Conservation (phyloP, 2,329 filamentous ascomycete genomes). For the Zasmidium cellare region DNA sequence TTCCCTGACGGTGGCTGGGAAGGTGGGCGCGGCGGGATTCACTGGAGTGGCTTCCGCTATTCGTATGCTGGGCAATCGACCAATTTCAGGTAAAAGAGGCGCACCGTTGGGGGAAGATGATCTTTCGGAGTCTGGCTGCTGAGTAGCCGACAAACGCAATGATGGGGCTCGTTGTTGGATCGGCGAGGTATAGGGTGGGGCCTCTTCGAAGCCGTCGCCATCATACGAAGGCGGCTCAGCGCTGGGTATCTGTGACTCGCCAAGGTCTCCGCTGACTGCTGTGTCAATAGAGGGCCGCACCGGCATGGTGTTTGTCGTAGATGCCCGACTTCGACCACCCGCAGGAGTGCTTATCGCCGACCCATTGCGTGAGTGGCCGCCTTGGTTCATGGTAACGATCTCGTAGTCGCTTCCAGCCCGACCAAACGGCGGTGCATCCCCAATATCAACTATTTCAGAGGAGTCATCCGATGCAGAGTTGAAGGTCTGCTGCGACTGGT, state of each 20-base stretch:
- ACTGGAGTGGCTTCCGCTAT: constrained; percentile 41
- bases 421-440: constrained; percentile 32
- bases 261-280: constrained; percentile 27
- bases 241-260: constrained; percentile 30
- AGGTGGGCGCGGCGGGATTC: constrained; percentile 19
- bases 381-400: constrained; percentile 40
- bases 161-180: constrained; percentile 21
- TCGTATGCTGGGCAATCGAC: constrained; percentile 45
- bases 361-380: constrained; percentile 35
- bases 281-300: constrained; percentile 32
- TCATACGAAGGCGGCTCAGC: constrained; percentile 38
- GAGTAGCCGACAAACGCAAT: constrained; percentile 11
- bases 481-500: constrained; percentile 37
- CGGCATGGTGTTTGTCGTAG: constrained; percentile 23
- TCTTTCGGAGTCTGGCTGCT: constrained; percentile 4
- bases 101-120: constrained; percentile 16
- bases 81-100: constrained; percentile 39
- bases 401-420: constrained; percentile 43
- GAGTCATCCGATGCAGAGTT: constrained; percentile 40
- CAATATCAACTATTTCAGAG: constrained; percentile 24
- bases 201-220: constrained; percentile 42
- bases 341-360: constrained; percentile 21
- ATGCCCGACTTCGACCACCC: constrained; percentile 30
- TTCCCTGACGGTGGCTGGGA: constrained; percentile 15
- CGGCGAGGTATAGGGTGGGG: constrained; percentile 51